These are phyloP conservation scores for Phaeosphaeria sp. DNA, from an alignment of 2,329 filamentous ascomycete species.

Conservation along the genomic window DNA sequence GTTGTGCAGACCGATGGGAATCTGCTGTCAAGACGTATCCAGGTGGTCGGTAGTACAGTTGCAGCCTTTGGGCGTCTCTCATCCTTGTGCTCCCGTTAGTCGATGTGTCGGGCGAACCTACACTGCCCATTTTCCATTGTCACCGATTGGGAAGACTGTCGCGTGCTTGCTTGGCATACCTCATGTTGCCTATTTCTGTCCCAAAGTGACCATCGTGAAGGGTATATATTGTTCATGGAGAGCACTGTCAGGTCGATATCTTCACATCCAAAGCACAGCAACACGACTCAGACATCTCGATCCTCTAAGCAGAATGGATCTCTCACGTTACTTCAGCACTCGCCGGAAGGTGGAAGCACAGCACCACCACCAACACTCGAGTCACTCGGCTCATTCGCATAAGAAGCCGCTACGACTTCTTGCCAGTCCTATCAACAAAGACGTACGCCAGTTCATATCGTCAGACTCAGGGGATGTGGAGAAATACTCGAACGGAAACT, in stretches of 20 bases:
- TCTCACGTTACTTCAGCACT: slow-evolving; percentile 25
- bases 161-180: slow-evolving; percentile 1
- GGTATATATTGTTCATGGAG: not conserved
- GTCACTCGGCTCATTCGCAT: not conserved
- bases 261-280: not conserved
- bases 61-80: not conserved
- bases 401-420: slow-evolving; percentile 23
- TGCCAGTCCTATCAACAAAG: slow-evolving; percentile 28
- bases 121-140: not conserved
- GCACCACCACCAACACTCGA: not conserved
- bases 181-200: not conserved
- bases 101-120: not conserved
- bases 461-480: slow-evolving; percentile 17
- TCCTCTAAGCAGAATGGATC: slow-evolving; percentile 18
- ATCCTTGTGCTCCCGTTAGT: not conserved
- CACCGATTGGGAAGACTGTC: not conserved
- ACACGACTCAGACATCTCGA: not conserved
- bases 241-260: not conserved
- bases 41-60: not conserved
- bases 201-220: not conserved
- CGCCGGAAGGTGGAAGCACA: slow-evolving; percentile 11
- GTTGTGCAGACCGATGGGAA: not conserved
- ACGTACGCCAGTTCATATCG: slow-evolving; percentile 20
- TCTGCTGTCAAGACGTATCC: not conserved
- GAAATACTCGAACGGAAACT: slow-evolving; percentile 13